These are phyloP conservation scores for Naematelia aurantialba DNA, from an alignment of 768 basidiomycete genomes.

Conservation along the genomic window DNA sequence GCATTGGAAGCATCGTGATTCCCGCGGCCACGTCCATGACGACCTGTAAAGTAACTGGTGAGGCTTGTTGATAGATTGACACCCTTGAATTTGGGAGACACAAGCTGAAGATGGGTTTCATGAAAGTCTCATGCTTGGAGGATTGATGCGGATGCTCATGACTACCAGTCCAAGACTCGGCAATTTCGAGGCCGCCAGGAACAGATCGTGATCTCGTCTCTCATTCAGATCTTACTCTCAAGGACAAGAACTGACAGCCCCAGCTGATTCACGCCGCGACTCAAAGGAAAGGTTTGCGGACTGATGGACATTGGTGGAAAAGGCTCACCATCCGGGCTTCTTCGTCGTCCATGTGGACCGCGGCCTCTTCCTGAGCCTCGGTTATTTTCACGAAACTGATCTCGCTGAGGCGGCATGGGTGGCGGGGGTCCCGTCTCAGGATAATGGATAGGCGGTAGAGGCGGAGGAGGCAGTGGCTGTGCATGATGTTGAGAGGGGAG, in stretches of 20 bases:
- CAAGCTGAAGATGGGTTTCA: no score
- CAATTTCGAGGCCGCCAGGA: neutral
- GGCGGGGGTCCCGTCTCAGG: neutral
- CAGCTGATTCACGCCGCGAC: neutral
- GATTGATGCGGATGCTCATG: neutral
- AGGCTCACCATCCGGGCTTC: conserved; percentile 33
- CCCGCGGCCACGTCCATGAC: conserved; percentile 79
- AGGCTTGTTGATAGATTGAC: neutral
- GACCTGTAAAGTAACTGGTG: conserved; percentile 9
- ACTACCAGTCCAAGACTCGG: neutral
- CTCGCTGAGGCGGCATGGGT: conserved; percentile 2
- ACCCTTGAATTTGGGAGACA: neutral
- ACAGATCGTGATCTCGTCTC: conserved; percentile 7
- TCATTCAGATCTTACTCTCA: neutral
- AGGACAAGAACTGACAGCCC: neutral
- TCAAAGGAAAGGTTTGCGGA: neutral
- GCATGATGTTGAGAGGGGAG: neutral
- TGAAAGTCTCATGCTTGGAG: no score
- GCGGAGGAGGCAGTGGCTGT: neutral
- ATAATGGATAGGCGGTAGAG: neutral
- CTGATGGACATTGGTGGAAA: neutral
- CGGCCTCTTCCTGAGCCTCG: conserved; percentile 54
- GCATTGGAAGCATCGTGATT: conserved; percentile 57
- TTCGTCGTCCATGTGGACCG: conserved; percentile 51
- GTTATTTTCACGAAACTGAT: conserved; percentile 65